Base-by-base conservation (phyloP, 768 basidiomycete genomes). In the Lactifluus hygrophoroides region DNA sequence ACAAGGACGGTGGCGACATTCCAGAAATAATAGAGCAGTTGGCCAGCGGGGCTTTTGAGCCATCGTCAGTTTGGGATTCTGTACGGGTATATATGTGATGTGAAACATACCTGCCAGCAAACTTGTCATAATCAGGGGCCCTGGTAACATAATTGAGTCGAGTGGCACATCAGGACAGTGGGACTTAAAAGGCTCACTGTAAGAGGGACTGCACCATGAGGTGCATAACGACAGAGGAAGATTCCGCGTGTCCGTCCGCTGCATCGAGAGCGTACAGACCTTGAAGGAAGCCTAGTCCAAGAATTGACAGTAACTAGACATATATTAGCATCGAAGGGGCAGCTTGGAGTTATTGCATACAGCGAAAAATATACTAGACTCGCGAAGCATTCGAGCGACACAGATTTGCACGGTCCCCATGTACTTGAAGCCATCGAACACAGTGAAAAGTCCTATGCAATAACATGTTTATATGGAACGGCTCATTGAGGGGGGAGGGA, bases 351-450 rank as follows among this genome's bases (percentile, higher is more conserved):
- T 42, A 16, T 28, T 25, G 2, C 79, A 38, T 65, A 94, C 88
- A 51, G 88, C 88, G 71, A 94, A 93, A 74, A 94, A 94, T 48
- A 96, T 77, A 3, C 90, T 86, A 19, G 91, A 94, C 71, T 97
- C 93, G 67, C 88, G 85, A 61, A 97, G 72, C 94, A 97, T 97
- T 13, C 92, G 79, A 19, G 90, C 84, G 2, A 95, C 84, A 60
- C 94, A 94, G 28, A 97, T 92, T 68, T 95, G 92, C 85, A 96
- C 85, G 0, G 88, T 93, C 8, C 94, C 94, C 46, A 97, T 83
- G 65, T 89, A 89, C 83, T 91, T 88, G 71, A 79, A 85, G 7
- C 88, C 86, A 66, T 90, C 88, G 62, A 91, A 90, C 10, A 93
- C 72, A 0, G 90, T 90, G 21, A 93, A 72, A 3, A 93, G 72